Evolutionary conservation across 306 rosid genomes (phyloP).

Genomic region (Myrica gale): DNA sequence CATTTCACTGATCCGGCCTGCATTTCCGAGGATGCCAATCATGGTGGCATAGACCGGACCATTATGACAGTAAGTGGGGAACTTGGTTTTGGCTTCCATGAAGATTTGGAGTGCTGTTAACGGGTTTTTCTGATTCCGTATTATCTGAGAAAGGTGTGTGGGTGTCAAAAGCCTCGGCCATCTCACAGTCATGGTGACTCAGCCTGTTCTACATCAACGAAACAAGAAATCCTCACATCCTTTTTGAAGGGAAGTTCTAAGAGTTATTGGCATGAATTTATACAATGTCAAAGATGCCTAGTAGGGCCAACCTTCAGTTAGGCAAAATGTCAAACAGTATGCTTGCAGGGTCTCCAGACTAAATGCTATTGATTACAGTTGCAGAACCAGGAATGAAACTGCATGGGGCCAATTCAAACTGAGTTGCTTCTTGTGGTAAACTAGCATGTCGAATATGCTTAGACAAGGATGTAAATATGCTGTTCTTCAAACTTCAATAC

Average conservation of each 20-base stretch:
- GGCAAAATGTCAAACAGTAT: not conserved
- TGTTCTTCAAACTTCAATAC: too few species aligned
- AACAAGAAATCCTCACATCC: not conserved
- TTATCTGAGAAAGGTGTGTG: constrained; percentile 42
- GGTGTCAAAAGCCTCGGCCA: constrained; percentile 60
- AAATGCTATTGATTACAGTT: too few species aligned
- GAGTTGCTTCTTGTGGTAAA: too few species aligned
- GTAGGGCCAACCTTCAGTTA: not conserved
- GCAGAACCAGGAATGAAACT: too few species aligned
- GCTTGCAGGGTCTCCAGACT: not conserved
- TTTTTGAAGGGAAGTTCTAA: not conserved
- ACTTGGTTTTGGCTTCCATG: constrained; percentile 41
- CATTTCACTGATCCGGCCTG: constrained; percentile 44
- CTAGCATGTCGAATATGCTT: too few species aligned
- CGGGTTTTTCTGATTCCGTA: constrained; percentile 46
- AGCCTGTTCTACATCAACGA: not conserved
- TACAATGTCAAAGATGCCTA: not conserved
- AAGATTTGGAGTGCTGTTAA: constrained; percentile 47
- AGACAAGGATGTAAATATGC: too few species aligned
- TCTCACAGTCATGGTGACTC: constrained; percentile 38
- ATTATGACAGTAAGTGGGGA: constrained; percentile 46
- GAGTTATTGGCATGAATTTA: not conserved
- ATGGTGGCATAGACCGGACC: constrained; percentile 54
- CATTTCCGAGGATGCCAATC: constrained; percentile 47
- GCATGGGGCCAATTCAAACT: too few species aligned